These are phyloP conservation scores for Syncephalastrum monosporum DNA, from an alignment of 371 early-diverging fungal species.

Conservation along the genomic window DNA sequence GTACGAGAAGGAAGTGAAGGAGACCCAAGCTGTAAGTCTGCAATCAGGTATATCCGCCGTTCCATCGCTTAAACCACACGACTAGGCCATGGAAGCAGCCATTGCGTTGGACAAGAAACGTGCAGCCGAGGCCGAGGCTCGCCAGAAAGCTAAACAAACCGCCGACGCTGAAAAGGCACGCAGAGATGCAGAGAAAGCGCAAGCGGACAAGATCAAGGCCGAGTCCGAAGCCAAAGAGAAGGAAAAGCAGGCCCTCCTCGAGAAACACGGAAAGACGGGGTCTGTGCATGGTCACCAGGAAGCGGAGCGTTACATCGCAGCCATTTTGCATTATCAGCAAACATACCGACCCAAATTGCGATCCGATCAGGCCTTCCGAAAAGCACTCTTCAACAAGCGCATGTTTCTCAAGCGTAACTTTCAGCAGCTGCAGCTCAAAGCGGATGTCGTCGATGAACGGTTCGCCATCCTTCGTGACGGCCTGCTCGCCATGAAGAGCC, in stretches of 20 bases:
- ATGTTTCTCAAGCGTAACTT: slow-evolving; percentile 8
- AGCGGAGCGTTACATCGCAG: not conserved
- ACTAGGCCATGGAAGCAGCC: not conserved
- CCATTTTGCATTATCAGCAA: slow-evolving; percentile 3
- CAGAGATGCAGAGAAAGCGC: slow-evolving; percentile 5
- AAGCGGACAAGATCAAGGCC: slow-evolving; percentile 20
- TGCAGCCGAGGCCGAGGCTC: slow-evolving; percentile 2
- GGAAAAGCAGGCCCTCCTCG: slow-evolving; percentile 22
- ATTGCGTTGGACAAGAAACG: not conserved
- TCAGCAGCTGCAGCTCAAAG: slow-evolving; percentile 15
- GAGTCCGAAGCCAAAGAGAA: slow-evolving; percentile 18
- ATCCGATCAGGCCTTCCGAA: slow-evolving; percentile 1
- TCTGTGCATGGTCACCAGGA: too few species aligned
- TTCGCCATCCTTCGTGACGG: slow-evolving; percentile 41
- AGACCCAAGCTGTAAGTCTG: slow-evolving; percentile 6
- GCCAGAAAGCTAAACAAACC: slow-evolving; percentile 4
- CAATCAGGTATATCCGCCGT: not conserved
- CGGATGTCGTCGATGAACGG: slow-evolving; percentile 14
- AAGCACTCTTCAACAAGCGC: slow-evolving; percentile 17
- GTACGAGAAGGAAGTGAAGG: slow-evolving; percentile 1
- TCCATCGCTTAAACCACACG: too few species aligned
- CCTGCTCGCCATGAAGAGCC: slow-evolving; percentile 39
- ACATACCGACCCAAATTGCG: slow-evolving; percentile 10
- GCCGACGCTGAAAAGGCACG: not conserved
- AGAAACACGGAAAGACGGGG: slow-evolving; percentile 12